phyloP scores from a whole-genome alignment of 2,329 filamentous ascomycete species.

The Keithomyces neogunnii region DNA sequence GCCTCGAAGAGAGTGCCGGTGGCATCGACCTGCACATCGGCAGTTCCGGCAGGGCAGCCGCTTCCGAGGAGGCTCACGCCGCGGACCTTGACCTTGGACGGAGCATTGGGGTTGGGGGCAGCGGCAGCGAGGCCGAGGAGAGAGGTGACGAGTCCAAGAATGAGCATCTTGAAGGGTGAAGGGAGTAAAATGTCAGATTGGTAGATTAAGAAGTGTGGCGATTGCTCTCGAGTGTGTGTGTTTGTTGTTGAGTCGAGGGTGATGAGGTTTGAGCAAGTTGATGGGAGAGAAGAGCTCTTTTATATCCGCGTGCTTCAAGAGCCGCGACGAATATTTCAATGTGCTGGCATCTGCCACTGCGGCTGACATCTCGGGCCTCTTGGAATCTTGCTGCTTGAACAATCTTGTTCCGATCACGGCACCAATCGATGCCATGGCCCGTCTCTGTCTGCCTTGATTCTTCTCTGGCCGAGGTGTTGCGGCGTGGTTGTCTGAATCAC shows the following conservation, averaged over 20 bases:
- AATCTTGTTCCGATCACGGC: neutral
- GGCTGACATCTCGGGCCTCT: neutral
- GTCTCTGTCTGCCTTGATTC: neutral
- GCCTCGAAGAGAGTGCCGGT: slow-evolving; percentile 17
- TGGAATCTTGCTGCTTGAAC: neutral
- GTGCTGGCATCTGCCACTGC: neutral
- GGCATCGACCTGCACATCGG: slow-evolving; percentile 16
- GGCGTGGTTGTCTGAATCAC: neutral
- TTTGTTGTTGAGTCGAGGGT: neutral
- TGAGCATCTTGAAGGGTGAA: slow-evolving; percentile 3
- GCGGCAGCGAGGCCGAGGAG: slow-evolving; percentile 6
- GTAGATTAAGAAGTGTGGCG: neutral
- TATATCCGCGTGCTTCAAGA: neutral
- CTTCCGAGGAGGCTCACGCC: slow-evolving; percentile 15
- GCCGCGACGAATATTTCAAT: neutral
- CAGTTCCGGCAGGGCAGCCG: slow-evolving; percentile 16
- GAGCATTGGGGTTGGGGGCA: neutral
- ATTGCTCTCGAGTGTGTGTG: neutral
- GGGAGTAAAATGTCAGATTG: neutral
- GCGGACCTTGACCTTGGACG: slow-evolving; percentile 11
- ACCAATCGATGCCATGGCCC: neutral
- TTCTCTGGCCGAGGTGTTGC: neutral
- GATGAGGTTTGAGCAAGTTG: neutral
- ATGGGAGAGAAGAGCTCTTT: neutral
- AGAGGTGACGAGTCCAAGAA: neutral